These are phyloP conservation scores for Solanum chmielewskii DNA, from an alignment of 257 asterid species.

Conservation along the genomic window DNA sequence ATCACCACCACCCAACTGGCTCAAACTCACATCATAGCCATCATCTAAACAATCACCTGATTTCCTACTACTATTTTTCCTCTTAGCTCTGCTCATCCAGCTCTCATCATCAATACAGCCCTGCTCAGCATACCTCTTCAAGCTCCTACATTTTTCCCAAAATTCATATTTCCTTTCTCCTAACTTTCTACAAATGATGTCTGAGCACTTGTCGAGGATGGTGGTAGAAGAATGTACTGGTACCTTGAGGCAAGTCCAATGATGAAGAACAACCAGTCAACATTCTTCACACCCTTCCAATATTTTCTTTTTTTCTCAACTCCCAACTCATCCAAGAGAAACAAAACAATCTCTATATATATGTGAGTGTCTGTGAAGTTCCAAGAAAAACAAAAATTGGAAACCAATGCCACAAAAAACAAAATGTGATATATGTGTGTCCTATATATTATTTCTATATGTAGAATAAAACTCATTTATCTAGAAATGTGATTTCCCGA, in stretches of 20 bases:
- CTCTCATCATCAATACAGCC: constrained; percentile 36
- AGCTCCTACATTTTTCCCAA: constrained; percentile 43
- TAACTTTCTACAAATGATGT: constrained; percentile 14
- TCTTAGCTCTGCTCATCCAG: constrained; percentile 42
- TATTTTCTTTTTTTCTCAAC: constrained; percentile 14
- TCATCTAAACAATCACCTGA: constrained; percentile 24
- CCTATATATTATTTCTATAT: constrained; percentile 47
- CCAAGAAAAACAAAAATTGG: constrained; percentile 40
- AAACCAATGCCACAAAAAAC: constrained; percentile 78
- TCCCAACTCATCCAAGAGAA: constrained; percentile 51
- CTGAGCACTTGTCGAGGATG: constrained; percentile 26
- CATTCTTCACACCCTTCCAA: constrained; percentile 66
- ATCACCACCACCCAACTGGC: constrained; percentile 33
- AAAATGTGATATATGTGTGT: constrained; percentile 22
- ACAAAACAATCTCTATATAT: constrained; percentile 32
- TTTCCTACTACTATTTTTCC: constrained; percentile 36
- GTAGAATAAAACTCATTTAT: constrained; percentile 17
- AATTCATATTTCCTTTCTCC: constrained; percentile 35
- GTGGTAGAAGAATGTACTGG: constrained; percentile 53
- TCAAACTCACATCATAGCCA: constrained; percentile 31
- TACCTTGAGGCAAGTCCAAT: constrained; percentile 58
- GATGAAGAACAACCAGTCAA: constrained; percentile 96
- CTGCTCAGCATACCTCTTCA: constrained; percentile 60
- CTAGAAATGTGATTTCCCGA: constrained; percentile 11
- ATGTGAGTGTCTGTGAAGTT: constrained; percentile 58